These are phyloP conservation scores for Solanum microdontum DNA, from an alignment of 257 asterid genomes.

Conservation along the genomic window DNA sequence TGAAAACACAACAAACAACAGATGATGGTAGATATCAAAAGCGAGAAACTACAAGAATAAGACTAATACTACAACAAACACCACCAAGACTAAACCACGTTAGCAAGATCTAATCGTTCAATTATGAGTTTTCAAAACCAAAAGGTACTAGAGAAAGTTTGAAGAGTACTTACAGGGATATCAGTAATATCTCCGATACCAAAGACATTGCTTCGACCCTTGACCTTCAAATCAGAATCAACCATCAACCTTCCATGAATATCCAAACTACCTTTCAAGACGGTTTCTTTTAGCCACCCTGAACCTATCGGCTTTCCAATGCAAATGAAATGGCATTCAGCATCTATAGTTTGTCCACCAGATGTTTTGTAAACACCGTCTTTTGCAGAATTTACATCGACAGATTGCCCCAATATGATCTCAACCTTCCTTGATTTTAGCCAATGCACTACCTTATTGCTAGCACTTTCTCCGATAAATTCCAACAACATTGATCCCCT, in stretches of 20 bases:
- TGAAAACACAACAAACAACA: too few species aligned
- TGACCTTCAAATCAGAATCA: neutral
- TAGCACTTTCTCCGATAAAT: neutral
- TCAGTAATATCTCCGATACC: conserved; percentile 7
- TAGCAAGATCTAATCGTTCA: neutral
- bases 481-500: conserved; percentile 11
- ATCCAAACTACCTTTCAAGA: neutral
- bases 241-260: conserved; percentile 3
- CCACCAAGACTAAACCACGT: neutral
- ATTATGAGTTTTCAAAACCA: neutral
- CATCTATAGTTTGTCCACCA: conserved; percentile 4
- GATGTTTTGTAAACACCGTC: neutral
- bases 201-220: conserved; percentile 2
- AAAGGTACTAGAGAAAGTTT: neutral
- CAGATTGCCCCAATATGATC: conserved; percentile 8
- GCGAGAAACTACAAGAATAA: neutral
- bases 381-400: neutral
- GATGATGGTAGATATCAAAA: neutral
- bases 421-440: conserved; percentile 4
- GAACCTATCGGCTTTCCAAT: conserved; percentile 3
- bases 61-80: neutral
- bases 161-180: neutral
- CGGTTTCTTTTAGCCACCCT: conserved; percentile 1
- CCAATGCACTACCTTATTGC: conserved; percentile 11
- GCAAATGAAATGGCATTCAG: conserved; percentile 3